A percentile compares a stretch with the other conserved stretches of the same genome.
phyloP scores from a whole-genome alignment of 768 basidiomycete species.

The Xerocomus spinulosus region DNA sequence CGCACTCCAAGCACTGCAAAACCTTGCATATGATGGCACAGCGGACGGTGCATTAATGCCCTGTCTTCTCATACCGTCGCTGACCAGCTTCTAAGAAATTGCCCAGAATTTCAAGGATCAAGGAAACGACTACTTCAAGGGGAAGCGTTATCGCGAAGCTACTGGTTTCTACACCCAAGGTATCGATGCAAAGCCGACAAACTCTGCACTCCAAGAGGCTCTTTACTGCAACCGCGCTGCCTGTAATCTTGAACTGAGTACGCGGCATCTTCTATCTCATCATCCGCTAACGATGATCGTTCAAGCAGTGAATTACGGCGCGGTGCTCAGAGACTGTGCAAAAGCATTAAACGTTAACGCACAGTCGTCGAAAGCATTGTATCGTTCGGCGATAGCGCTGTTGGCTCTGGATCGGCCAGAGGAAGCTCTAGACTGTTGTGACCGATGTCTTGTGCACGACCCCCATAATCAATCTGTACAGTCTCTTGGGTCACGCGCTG shows the following conservation, averaged over 20 bases:
- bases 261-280: slow-evolving; percentile 23
- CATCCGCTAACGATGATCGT: not conserved
- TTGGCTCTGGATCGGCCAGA: slow-evolving; percentile 66
- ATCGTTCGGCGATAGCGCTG: slow-evolving; percentile 78
- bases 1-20: slow-evolving; percentile 78
- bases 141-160: slow-evolving; percentile 84
- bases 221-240: slow-evolving; percentile 89
- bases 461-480: slow-evolving; percentile 51
- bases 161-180: slow-evolving; percentile 87
- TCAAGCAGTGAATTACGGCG: slow-evolving; percentile 76
- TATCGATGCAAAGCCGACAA: slow-evolving; percentile 76
- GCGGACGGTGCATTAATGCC: slow-evolving; percentile 73
- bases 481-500: slow-evolving; percentile 44
- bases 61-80: not conserved
- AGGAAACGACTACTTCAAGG: slow-evolving; percentile 91
- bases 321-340: slow-evolving; percentile 82
- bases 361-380: slow-evolving; percentile 76
- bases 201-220: slow-evolving; percentile 52
- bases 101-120: slow-evolving; percentile 92
- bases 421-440: slow-evolving; percentile 82
- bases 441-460: slow-evolving; percentile 60
- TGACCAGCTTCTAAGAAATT: slow-evolving; percentile 51
- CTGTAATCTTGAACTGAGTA: slow-evolving; percentile 85
- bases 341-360: slow-evolving; percentile 59
- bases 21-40: slow-evolving; percentile 82